Percentiles rank a stretch among this genome's conserved stretches.
Evolutionary conservation across 305 asterid genomes (phyloP).

Genomic region (Fraxinus velutina): DNA sequence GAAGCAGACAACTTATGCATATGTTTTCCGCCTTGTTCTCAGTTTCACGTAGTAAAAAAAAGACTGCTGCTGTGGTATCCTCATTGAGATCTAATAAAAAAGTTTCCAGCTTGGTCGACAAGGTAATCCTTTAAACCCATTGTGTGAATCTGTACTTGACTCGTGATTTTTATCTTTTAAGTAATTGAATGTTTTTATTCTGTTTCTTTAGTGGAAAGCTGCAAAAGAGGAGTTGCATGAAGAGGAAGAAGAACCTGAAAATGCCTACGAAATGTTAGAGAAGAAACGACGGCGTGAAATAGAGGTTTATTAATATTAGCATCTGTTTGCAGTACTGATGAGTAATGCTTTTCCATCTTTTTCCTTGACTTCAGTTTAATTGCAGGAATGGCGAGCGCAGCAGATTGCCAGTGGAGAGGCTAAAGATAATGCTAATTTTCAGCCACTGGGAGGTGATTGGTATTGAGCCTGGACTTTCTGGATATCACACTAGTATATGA

Average conservation of each 20-base stretch:
- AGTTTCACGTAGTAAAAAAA: slow-evolving; percentile 75
- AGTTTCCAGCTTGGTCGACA: slow-evolving; percentile 94
- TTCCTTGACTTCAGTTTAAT: slow-evolving; percentile 17
- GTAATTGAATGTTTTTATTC: background rate
- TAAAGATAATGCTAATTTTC: slow-evolving; percentile 83
- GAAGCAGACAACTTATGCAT: slow-evolving; percentile 20
- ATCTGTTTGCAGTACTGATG: slow-evolving; percentile 1
- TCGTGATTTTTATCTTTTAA: background rate
- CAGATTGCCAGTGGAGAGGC: slow-evolving; percentile 95
- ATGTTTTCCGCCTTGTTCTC: slow-evolving; percentile 19
- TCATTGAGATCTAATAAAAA: slow-evolving; percentile 86
- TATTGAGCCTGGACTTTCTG: slow-evolving; percentile 32
- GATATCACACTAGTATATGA: slow-evolving; percentile 13
- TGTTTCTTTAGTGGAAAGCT: slow-evolving; percentile 83
- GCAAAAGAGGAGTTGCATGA: slow-evolving; percentile 92
- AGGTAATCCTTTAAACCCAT: slow-evolving; percentile 46
- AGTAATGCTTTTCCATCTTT: background rate
- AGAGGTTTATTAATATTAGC: slow-evolving; percentile 53
- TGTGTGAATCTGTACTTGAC: background rate
- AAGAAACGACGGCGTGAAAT: slow-evolving; percentile 79
- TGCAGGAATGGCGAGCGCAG: slow-evolving; percentile 88
- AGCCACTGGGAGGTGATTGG: slow-evolving; percentile 99
- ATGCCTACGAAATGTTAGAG: slow-evolving; percentile 70
- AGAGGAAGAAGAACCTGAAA: slow-evolving; percentile 72
- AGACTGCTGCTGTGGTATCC: slow-evolving; percentile 60